Evolutionary conservation across 352 stramenopile species (phyloP), one percentile per base, ranked within the genome.

Genomic region (Pythium dissimile): DNA sequence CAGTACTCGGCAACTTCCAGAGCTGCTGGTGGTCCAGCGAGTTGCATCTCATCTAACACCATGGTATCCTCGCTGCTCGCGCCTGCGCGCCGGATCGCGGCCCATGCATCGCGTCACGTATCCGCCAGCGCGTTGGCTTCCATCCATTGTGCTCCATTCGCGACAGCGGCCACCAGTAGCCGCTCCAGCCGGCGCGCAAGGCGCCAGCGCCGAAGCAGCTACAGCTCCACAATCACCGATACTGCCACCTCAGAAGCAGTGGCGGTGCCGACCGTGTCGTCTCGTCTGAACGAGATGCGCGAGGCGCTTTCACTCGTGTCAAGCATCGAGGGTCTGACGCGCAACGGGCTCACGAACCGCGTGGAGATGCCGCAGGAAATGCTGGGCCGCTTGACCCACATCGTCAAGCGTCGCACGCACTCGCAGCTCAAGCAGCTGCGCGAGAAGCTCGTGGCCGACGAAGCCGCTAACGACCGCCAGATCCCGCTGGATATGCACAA

Each of bases 401-500:
- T 92, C 11, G 60, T 92, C 27, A 80, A 86, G 32, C 51, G 69
- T 10, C 82, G 84, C 48, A 92, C 84, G 62, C 82, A 94, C 61
- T 84, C 80, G 37, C 84, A 94, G 72, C 74, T 94, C 15, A 70
- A 81, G 50, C 73, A 73, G 24, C 63, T 94, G 42, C 77, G 78
- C 24, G 72, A 86, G 38, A 77, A 87, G 53, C 62, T 82, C 44
- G 48, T 71, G 20, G 55, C 66, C 5, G 63, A 78, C 48, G 72
- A 86, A 57, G 66, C 67, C 16, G 70, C 54, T 37, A 80, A 75
- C 23, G 71, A 71, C 20, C 76, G 77, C 37, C 46, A 77, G 44
- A 57, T 91, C 42, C 84, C 84, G 21, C 65, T 87, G n/a, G 76
- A 92, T 21, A 88, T 84, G 75, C 79, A 86, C 72, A 89, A 91